Evolutionary conservation across 225 moss, liverwort and hornwort genomes (phyloP), one percentile per base, ranked within the genome.

Genomic region (Neckera pumila): DNA sequence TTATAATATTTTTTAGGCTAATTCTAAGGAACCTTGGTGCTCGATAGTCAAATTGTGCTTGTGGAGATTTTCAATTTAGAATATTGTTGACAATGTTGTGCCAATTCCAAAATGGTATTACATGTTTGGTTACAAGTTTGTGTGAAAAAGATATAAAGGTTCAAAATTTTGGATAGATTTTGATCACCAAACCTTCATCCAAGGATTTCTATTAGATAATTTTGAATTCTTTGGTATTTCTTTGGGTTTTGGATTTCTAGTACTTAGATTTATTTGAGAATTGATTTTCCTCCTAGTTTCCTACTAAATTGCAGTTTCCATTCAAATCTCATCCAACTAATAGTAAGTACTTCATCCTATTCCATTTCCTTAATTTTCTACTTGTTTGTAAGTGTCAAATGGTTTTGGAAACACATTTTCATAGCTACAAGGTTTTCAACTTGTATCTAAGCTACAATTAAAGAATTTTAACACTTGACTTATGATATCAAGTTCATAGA

Each of bases 261-360:
- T 15, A 27, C 0, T 5, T 27, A 16, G 0, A 42, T 71, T 8
- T 42, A 43, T 43, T 1, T 72, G 4, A 43, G 28, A 3, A 72
- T 28, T 1, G 0, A 10, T 4, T 38, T 1, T 43, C 9, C 8
- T 71, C 14, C 7, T 15, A 42, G 1, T 27, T 71, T 42, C 2
- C 1, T 0, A 26, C 3, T 16, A 27, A 9, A 42, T 9, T 71
- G 4, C 0, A 1, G 3, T 43, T 43, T 8, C 43, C 72, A 43
- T 72, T 2, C 8, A 27, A 27, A 28, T 72, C 1, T 42, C 3
- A 43, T 38, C 10, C 16, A 10, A 72, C 0, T 43, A 43, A 16
- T 8, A 3, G 5, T 26, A 5, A 27, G 9, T 27, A 43, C 28
- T 43, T 43, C 16, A 43, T 72, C 16, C 14, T 17, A 27, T 1